phyloP scores from a whole-genome alignment of 768 basidiomycete genomes.

The Termitomyces bulborhizus region DNA sequence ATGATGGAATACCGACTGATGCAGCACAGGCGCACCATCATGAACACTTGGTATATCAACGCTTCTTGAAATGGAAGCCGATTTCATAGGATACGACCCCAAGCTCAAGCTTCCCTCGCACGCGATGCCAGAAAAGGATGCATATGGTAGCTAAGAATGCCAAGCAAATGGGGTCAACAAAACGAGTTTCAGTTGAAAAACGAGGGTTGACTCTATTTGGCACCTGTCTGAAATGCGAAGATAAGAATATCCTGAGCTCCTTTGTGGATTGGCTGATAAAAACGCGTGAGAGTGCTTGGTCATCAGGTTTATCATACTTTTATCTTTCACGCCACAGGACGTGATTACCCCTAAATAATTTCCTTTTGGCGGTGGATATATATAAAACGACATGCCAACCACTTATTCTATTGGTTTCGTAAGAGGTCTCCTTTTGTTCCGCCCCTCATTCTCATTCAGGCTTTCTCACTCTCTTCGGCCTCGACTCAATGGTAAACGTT shows the following conservation, averaged over 20 bases:
- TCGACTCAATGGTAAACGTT: conserved; percentile 24
- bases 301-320: conserved; percentile 5
- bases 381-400: not conserved
- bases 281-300: conserved; percentile 3
- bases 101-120: too few relatives aligned
- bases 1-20: too few relatives aligned
- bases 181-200: not conserved
- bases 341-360: conserved; percentile 1
- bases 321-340: conserved; percentile 7
- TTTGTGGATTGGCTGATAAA: conserved; percentile 11
- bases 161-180: not conserved
- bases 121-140: too few relatives aligned
- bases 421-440: not conserved
- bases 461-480: not conserved
- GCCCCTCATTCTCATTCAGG: not conserved
- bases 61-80: too few relatives aligned
- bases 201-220: not conserved
- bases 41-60: too few relatives aligned
- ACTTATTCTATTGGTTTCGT: not conserved
- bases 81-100: too few relatives aligned
- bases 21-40: too few relatives aligned
- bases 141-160: not conserved
- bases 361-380: conserved; percentile 5
- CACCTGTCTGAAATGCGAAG: not conserved
- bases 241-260: not conserved